Evolutionary conservation across 2,329 filamentous ascomycete genomes (phyloP), one percentile per base, ranked within the genome.

Genomic region (Colletotrichum viniferum): DNA sequence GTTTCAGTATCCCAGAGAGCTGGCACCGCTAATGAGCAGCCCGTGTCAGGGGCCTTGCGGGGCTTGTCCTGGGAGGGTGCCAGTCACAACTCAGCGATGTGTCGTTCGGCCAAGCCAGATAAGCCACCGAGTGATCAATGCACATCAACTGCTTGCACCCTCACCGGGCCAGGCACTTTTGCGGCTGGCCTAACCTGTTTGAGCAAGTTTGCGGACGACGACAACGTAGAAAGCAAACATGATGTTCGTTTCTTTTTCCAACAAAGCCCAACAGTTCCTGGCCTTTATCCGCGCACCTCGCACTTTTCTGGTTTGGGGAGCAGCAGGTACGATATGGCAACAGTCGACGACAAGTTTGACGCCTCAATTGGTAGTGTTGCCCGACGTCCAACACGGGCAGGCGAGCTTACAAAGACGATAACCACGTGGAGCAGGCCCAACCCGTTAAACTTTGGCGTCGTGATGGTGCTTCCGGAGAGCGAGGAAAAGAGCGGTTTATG

Each of bases 61-160:
- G 68, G 52, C 60, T 48, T 28, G 36, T 52, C 48, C 36, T 43
- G 30, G 12, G n/a, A 63, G 21, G 28, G 58, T 36, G n/a, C 73
- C 73, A 75, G 69, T 75, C 69, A 68, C 63, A 56, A 34, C 38
- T 63, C 55, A 68, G 69, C 56, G 69, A 72, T 74, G 69, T 38
- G 71, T 67, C 62, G 52, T 63, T 61, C 38, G 62, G 69, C 72
- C 62, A 67, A 72, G 72, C 69, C 56, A 73, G 56, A 62, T 21
- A 48, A 28, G 73, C 58, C 73, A 48, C 69, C n/a, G 55, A 75
- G 69, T 52, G 69, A 58, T 68, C 73, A 62, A 36, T 58, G 69
- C 73, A 52, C 43, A 21, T n/a, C n/a, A 24, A 52, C 43, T 52
- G 43, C 43, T 52, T 52, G 43, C 43, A 43, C 28, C 62, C 58